Percentiles rank a stretch among this genome's conserved stretches.
Conservation (phyloP, 2,329 filamentous ascomycete genomes). For the Pyrenophora tritici-repentis region DNA sequence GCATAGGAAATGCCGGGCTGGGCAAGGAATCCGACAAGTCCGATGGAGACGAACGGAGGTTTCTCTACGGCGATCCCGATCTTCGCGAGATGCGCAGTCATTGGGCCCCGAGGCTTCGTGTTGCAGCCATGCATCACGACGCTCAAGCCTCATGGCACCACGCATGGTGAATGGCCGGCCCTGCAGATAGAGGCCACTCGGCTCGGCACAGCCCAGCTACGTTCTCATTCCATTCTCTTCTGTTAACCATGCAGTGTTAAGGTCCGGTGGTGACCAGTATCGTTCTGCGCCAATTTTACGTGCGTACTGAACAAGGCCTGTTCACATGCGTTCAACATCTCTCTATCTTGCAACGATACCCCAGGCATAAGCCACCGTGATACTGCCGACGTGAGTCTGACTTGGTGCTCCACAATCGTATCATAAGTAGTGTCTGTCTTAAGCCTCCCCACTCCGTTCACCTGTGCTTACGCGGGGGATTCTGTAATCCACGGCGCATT, state of each 20-base stretch:
- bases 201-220: no score
- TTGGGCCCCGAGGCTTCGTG: background rate
- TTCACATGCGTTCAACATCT: slow-evolving; percentile 4
- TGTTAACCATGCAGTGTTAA: no score
- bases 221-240: no score
- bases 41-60: no score
- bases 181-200: background rate
- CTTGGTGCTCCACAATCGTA: background rate
- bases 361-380: background rate
- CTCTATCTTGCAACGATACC: slow-evolving; percentile 2
- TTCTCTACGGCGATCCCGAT: no score
- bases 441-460: background rate
- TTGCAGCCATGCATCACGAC: background rate
- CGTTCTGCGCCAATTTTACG: slow-evolving; percentile 4
- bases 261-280: no score
- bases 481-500: slow-evolving; percentile 9
- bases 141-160: background rate
- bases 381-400: slow-evolving; percentile 3
- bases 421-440: background rate
- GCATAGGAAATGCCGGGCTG: no score
- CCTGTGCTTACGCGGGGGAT: slow-evolving; percentile 27
- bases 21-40: background rate
- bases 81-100: no score
- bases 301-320: slow-evolving; percentile 16
- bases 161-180: background rate